Evolutionary conservation across 116 monocot genomes (phyloP).

Genomic region (Posidonia oceanica): DNA sequence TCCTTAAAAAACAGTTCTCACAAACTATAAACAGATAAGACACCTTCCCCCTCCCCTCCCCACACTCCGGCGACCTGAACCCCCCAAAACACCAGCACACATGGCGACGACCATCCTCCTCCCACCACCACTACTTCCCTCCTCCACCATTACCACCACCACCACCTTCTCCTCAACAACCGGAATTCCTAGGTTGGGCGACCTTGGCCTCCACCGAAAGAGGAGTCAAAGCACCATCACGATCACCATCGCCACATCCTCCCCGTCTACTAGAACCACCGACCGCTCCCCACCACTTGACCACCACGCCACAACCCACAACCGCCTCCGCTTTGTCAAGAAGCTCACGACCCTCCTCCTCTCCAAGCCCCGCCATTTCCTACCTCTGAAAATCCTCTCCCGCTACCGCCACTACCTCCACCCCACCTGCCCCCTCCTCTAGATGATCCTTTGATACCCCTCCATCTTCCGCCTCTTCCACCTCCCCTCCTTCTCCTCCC

Average conservation of each 20-base stretch:
- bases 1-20: too few species aligned
- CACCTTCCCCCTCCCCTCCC: too few species aligned
- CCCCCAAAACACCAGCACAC: not conserved
- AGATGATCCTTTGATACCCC: slow-evolving; percentile 66
- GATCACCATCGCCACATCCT: slow-evolving; percentile 6
- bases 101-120: slow-evolving; percentile 3
- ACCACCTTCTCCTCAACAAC: not conserved
- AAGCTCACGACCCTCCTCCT: slow-evolving; percentile 76
- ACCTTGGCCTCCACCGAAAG: not conserved
- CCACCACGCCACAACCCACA: slow-evolving; percentile 41
- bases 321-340: slow-evolving; percentile 58
- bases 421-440: slow-evolving; percentile 35
- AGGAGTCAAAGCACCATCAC: not conserved
- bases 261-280: slow-evolving; percentile 13
- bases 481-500: slow-evolving; percentile 17
- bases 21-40: too few species aligned
- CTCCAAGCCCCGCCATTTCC: slow-evolving; percentile 72
- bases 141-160: slow-evolving; percentile 3
- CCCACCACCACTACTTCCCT: not conserved
- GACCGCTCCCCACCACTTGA: slow-evolving; percentile 49
- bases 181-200: not conserved
- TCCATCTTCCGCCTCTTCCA: slow-evolving; percentile 53
- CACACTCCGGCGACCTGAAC: too few species aligned
- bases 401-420: slow-evolving; percentile 52
- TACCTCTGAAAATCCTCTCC: slow-evolving; percentile 60